A percentile compares a stretch with the other conserved stretches of the same genome.
Evolutionary conservation across 768 basidiomycete genomes (phyloP).

Genomic region (Pisolithus tinctorius): DNA sequence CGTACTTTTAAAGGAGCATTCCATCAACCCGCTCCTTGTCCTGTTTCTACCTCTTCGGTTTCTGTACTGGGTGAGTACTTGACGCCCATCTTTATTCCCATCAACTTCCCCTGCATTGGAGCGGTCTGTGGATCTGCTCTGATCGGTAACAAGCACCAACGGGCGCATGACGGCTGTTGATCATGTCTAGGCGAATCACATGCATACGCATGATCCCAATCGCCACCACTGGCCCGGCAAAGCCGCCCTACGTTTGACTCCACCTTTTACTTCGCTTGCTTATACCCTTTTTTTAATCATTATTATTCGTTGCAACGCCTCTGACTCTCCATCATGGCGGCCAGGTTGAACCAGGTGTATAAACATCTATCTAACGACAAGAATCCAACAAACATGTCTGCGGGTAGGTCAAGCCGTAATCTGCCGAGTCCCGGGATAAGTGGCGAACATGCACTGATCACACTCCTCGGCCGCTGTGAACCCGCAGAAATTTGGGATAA

Average conservation of each 20-base stretch:
- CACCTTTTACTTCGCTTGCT: background rate
- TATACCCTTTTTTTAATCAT: background rate
- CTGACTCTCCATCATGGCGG: slow-evolving; percentile 35
- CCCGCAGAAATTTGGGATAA: slow-evolving; percentile 63
- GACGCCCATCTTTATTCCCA: too few relatives aligned
- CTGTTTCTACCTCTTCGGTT: too few relatives aligned
- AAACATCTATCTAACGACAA: slow-evolving; percentile 40
- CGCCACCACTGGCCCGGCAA: background rate
- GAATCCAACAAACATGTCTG: slow-evolving; percentile 34
- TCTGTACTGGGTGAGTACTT: background rate
- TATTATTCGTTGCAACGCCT: background rate
- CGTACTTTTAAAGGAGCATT: too few relatives aligned
- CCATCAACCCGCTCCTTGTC: too few relatives aligned
- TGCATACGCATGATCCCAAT: background rate
- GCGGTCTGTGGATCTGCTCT: too few relatives aligned
- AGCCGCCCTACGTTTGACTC: background rate
- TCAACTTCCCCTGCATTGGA: too few relatives aligned
- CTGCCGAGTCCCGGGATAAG: background rate
- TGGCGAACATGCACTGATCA: background rate
- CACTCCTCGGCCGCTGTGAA: background rate
- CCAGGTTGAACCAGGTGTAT: slow-evolving; percentile 54
- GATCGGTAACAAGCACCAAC: background rate
- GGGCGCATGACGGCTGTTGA: background rate
- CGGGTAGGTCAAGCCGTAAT: slow-evolving; percentile 38
- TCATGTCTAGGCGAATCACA: background rate